Base-by-base conservation (phyloP, 1,284 basidiomycete species). In the Coniferiporia weirii region DNA sequence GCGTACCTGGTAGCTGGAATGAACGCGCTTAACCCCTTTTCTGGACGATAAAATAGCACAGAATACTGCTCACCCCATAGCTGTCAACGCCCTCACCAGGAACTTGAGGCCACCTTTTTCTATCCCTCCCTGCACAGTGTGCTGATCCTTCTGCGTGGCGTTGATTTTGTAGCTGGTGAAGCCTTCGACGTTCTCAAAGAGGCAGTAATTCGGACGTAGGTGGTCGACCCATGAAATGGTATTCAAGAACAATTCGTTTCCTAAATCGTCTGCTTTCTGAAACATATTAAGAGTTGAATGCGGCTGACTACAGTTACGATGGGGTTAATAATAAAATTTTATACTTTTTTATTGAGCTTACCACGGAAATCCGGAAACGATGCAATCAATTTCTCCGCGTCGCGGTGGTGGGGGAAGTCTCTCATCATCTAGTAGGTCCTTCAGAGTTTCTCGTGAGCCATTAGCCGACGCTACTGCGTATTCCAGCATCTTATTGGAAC, bases 351-450 rank as follows among this genome's bases (percentile, higher is more conserved):
- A n/a, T 22, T 15, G 55, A 17, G 66, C 73, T 54, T 68, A 85
- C 88, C 89, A 91, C 52, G 89, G 89, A 65, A 91, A 87, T 0
- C 89, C 89, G 10, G 83, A 79, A 15, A 81, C 70, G 20, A 91
- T 76, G 38, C 82, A 76, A 52, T 88, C 79, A 47, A 88, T 78
- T 2, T 83, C 75, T 15, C 75, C 77, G 3, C 76, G 79, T 45
- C 71, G 72, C 1, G 80, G 80, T 22, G 80, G 78, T 7, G 69
- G 66, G 6, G 78, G 79, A 8, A 66, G 66, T 7, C 63, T 66
- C 44, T 70, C 70, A 15, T 73, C 66, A 52, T 71, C 46, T 73
- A n/a, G 80, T 71, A 51, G 77, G 75, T 12, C 69, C 70, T 0
- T 77, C 73, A 1, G 68, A 66, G 5, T 75, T 71, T 2, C 70